Evolutionary conservation across 306 rosid species (phyloP).

Genomic region (Psophocarpus tetragonolobus): DNA sequence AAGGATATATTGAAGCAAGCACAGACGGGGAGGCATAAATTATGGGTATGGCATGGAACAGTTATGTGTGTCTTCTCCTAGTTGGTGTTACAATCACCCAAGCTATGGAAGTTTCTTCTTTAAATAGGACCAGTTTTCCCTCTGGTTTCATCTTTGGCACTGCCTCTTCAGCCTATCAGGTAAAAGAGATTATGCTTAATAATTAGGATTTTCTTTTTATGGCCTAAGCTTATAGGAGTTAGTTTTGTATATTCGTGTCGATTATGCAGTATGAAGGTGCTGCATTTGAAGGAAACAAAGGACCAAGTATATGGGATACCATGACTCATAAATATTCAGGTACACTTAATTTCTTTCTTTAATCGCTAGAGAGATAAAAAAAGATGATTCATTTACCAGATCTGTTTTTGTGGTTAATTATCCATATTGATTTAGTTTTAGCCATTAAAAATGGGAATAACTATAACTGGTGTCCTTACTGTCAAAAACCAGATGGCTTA

Average conservation of each 20-base stretch:
- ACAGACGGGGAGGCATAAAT: background rate
- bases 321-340: slow-evolving; percentile 34
- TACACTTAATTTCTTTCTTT: background rate
- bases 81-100: background rate
- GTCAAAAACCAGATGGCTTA: background rate
- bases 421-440: background rate
- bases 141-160: slow-evolving; percentile 43
- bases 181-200: background rate
- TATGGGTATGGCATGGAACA: slow-evolving; percentile 9
- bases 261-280: slow-evolving; percentile 41
- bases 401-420: background rate
- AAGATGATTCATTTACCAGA: background rate
- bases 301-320: slow-evolving; percentile 42
- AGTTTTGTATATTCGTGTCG: background rate
- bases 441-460: no score
- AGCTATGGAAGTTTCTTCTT: slow-evolving; percentile 19
- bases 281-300: slow-evolving; percentile 41
- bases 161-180: slow-evolving; percentile 43
- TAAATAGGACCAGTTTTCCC: slow-evolving; percentile 35
- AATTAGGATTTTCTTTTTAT: background rate
- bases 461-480: no score
- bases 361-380: background rate
- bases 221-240: background rate
- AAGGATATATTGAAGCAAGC: background rate
- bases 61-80: slow-evolving; percentile 11